Percentiles rank a stretch among this genome's conserved stretches.
Evolutionary conservation across 176 grass and related monocot genomes (phyloP).

Genomic region (Musa troglodytarum): DNA sequence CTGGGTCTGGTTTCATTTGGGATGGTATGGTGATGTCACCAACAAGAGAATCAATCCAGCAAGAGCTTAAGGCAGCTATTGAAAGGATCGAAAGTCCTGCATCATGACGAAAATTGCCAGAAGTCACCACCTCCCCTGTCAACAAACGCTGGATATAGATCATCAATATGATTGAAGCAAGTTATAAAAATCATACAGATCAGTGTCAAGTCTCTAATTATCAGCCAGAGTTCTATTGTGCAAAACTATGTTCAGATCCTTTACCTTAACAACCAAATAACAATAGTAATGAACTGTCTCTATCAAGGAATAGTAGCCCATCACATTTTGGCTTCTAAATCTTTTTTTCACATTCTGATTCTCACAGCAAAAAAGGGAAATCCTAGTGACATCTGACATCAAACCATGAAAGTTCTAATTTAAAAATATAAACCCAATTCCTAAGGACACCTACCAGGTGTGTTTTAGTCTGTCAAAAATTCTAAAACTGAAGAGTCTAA

Average conservation of each 20-base stretch:
- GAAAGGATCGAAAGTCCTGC: slow-evolving; percentile 19
- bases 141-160: not conserved
- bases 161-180: not conserved
- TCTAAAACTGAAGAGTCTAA: too few species aligned
- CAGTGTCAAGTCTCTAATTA: not conserved
- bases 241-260: not conserved
- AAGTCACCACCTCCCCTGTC: not conserved
- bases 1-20: slow-evolving; percentile 54
- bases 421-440: too few species aligned
- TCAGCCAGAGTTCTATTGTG: not conserved
- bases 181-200: slow-evolving; percentile 1
- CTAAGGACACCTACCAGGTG: too few species aligned
- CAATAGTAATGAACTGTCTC: not conserved
- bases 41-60: slow-evolving; percentile 27
- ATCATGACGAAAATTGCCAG: not conserved
- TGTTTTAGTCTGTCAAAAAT: too few species aligned
- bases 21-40: slow-evolving; percentile 47
- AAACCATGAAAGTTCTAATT: not conserved
- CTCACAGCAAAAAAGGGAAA: not conserved
- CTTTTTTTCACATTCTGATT: not conserved
- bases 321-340: not conserved
- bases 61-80: slow-evolving; percentile 47
- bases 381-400: not conserved
- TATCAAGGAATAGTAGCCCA: not conserved
- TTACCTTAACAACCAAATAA: too few species aligned